Conservation (phyloP, 257 asterid genomes). For the Penstemon newberryi region DNA sequence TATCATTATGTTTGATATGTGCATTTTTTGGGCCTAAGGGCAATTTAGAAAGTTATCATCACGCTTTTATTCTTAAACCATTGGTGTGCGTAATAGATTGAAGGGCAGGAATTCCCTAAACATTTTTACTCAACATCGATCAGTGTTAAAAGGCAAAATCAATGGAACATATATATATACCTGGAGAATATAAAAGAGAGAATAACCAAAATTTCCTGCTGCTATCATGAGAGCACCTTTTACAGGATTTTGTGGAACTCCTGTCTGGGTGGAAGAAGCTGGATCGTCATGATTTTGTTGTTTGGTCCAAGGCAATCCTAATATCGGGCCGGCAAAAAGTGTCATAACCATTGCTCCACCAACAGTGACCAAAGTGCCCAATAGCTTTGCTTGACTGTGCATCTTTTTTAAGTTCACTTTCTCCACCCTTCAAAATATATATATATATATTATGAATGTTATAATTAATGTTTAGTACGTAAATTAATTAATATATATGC, state of each 20-base stretch:
- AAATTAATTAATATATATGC: too few relatives aligned
- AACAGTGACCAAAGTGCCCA: conserved; percentile 26
- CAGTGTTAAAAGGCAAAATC: too few relatives aligned
- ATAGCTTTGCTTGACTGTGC: conserved; percentile 37
- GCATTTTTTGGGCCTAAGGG: too few relatives aligned
- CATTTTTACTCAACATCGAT: too few relatives aligned
- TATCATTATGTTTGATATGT: too few relatives aligned
- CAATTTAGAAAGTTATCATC: too few relatives aligned
- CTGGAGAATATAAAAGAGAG: conserved; percentile 43
- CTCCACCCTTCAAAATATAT: conserved; percentile 14
- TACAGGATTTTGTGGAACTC: conserved; percentile 28
- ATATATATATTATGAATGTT: too few relatives aligned
- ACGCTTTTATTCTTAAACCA: too few relatives aligned
- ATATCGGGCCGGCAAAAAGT: conserved; percentile 38
- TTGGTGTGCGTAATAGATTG: too few relatives aligned
- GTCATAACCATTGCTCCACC: conserved; percentile 55
- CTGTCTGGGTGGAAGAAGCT: not conserved
- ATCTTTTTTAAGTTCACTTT: conserved; percentile 33
- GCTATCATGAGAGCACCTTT: conserved; percentile 41
- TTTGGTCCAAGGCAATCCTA: conserved; percentile 45
- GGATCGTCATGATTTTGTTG: conserved; percentile 2
- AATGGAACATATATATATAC: too few relatives aligned
- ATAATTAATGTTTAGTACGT: not conserved
- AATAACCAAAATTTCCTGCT: conserved; percentile 41
- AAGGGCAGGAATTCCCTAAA: too few relatives aligned